phyloP scores from a whole-genome alignment of 139 green algal genomes.

The Parachlorella kessleri region DNA sequence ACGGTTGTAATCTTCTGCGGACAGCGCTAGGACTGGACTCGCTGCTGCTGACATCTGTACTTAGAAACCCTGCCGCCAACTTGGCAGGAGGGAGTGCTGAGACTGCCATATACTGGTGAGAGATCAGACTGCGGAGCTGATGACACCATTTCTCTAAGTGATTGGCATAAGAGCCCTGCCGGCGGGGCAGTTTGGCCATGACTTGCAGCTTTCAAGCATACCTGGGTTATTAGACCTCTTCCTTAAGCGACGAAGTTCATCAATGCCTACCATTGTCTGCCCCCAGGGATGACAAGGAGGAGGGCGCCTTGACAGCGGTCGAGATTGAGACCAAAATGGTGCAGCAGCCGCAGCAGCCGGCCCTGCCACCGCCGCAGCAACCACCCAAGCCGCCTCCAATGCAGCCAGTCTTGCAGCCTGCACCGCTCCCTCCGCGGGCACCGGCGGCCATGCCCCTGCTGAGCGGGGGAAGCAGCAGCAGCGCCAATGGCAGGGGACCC shows the following conservation, averaged over 20 bases:
- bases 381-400: not conserved
- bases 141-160: too few species aligned
- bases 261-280: too few species aligned
- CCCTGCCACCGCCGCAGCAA: not conserved
- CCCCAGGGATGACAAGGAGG: constrained; percentile 12
- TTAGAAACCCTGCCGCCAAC: not conserved
- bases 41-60: constrained; percentile 46
- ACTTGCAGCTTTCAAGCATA: too few species aligned
- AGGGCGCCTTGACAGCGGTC: not conserved
- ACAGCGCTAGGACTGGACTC: constrained; percentile 36
- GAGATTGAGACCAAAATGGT: not conserved
- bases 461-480: constrained; percentile 1
- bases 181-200: too few species aligned
- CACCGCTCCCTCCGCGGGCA: not conserved
- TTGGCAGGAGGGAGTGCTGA: not conserved
- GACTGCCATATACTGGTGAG: constrained; percentile 20
- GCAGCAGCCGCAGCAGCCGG: constrained; percentile 13
- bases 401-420: not conserved
- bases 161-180: too few species aligned
- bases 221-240: too few species aligned
- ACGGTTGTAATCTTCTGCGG: constrained; percentile 34
- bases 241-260: too few species aligned
- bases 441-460: constrained; percentile 4
- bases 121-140: not conserved
- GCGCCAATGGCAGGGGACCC: not conserved